phyloP scores from a whole-genome alignment of 2,329 filamentous ascomycete species.

The Diaporthe citriasiana region DNA sequence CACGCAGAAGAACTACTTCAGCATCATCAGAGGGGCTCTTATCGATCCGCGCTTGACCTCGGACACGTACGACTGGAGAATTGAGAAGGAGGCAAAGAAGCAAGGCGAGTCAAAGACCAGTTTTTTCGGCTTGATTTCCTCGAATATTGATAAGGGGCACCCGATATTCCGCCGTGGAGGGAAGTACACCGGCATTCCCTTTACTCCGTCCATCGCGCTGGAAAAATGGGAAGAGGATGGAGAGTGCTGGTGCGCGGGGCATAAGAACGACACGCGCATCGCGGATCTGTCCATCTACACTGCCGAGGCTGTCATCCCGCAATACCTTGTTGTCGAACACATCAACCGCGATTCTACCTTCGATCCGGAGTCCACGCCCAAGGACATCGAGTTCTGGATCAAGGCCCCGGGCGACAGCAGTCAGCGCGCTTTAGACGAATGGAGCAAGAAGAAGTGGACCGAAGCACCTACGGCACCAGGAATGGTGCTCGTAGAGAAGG shows the following conservation, averaged over 20 bases:
- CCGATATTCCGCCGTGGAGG: constrained; percentile 46
- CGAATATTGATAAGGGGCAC: constrained; percentile 42
- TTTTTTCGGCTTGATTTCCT: constrained; percentile 42
- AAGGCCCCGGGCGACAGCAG: constrained; percentile 63
- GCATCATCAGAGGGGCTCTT: constrained; percentile 73
- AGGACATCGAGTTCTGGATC: constrained; percentile 79
- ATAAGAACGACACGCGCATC: constrained; percentile 62
- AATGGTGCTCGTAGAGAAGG: constrained; percentile 51
- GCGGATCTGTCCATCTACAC: constrained; percentile 77
- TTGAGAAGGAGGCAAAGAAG: constrained; percentile 47
- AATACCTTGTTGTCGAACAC: constrained; percentile 81
- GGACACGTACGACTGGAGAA: constrained; percentile 61
- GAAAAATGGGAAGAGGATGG: constrained; percentile 81
- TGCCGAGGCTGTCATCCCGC: constrained; percentile 71
- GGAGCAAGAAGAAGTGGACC: constrained; percentile 59
- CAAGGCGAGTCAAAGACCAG: constrained; percentile 40
- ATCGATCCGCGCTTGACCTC: constrained; percentile 75
- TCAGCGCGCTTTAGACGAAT: constrained; percentile 58
- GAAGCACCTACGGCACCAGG: constrained; percentile 44
- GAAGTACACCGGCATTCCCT: constrained; percentile 42
- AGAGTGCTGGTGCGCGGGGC: constrained; percentile 87
- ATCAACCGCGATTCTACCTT: constrained; percentile 73
- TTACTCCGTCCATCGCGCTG: constrained; percentile 70
- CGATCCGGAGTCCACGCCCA: constrained; percentile 73
- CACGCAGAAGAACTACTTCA: constrained; percentile 81